Conservation (phyloP, 495 filamentous ascomycete species). For the Lichina pygmaea region DNA sequence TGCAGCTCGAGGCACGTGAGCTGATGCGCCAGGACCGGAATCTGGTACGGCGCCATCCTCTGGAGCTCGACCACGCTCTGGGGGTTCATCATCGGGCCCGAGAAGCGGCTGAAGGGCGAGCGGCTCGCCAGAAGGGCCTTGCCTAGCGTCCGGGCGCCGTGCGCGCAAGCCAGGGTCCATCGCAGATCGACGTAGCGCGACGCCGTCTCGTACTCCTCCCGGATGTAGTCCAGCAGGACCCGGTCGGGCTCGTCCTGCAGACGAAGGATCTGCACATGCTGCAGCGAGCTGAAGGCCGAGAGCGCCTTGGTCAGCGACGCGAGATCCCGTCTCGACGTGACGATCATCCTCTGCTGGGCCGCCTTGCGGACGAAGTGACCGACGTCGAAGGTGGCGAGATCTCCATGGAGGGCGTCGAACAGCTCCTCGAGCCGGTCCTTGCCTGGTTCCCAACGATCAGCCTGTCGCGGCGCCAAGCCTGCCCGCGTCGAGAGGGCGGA, state of each 20-base stretch:
- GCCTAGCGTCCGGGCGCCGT: conserved; percentile 29
- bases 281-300: conserved; percentile 27
- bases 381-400: conserved; percentile 11
- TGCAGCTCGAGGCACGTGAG: conserved; percentile 30
- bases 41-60: conserved; percentile 17
- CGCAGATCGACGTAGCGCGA: conserved; percentile 16
- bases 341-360: conserved; percentile 16
- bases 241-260: conserved; percentile 32
- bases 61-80: conserved; percentile 24
- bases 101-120: conserved; percentile 29
- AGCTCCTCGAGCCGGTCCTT: conserved; percentile 11
- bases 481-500: background rate
- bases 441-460: conserved; percentile 6
- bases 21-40: conserved; percentile 24
- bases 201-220: conserved; percentile 5
- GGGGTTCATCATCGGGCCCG: conserved; percentile 35
- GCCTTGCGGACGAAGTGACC: conserved; percentile 14
- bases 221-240: conserved; percentile 19
- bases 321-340: conserved; percentile 14
- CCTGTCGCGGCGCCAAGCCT: background rate
- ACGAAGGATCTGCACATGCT: conserved; percentile 38
- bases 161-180: conserved; percentile 36
- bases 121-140: conserved; percentile 23
- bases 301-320: conserved; percentile 26
- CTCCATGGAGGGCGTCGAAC: conserved; percentile 7